phyloP scores from a whole-genome alignment of 164 flowering plant species.

The Nelumbo lutea region DNA sequence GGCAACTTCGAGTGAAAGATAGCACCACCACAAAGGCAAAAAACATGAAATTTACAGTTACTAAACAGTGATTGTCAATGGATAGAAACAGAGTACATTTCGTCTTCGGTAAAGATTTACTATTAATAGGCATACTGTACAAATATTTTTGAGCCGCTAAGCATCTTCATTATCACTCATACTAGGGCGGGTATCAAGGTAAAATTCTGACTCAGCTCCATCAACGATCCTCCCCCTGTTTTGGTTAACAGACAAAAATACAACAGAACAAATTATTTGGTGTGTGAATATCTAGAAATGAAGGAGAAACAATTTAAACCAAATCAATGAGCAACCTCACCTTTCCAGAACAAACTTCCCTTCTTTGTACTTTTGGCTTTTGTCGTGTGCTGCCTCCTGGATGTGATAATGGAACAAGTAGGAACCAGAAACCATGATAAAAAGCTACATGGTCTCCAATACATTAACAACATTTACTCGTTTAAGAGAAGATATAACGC shows the following conservation, averaged over 20 bases:
- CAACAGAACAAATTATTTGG: not conserved
- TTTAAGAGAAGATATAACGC: too few species aligned
- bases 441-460: too few species aligned
- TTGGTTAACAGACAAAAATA: not conserved
- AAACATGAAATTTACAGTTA: too few species aligned
- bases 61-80: not conserved
- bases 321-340: slow-evolving; percentile 19
- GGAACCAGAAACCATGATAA: not conserved
- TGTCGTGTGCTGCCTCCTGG: slow-evolving; percentile 71
- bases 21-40: too few species aligned
- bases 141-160: slow-evolving; percentile 7
- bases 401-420: not conserved
- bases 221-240: slow-evolving; percentile 60
- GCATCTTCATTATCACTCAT: slow-evolving; percentile 58
- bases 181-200: slow-evolving; percentile 37
- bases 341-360: slow-evolving; percentile 84
- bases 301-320: not conserved
- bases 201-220: slow-evolving; percentile 50
- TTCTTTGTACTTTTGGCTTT: slow-evolving; percentile 72
- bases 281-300: not conserved
- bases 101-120: not conserved
- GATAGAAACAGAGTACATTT: not conserved
- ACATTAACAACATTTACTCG: too few species aligned
- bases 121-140: not conserved
- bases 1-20: too few species aligned